Percentiles rank a stretch among this genome's conserved stretches.
phyloP scores from a whole-genome alignment of 2,329 filamentous ascomycete species.

The Monilinia aucupariae region DNA sequence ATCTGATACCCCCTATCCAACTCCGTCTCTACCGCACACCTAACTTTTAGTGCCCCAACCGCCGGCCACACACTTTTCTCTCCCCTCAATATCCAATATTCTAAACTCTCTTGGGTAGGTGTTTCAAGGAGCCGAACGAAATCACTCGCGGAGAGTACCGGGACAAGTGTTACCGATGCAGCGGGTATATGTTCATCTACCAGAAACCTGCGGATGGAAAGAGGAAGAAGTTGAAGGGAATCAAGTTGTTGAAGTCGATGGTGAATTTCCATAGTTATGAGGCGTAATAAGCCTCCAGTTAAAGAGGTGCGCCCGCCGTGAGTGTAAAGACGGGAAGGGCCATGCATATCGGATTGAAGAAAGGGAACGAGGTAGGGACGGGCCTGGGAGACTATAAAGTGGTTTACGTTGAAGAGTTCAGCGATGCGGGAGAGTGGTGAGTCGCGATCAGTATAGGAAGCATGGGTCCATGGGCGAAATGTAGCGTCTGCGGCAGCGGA shows the following conservation, averaged over 20 bases:
- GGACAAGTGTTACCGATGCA: constrained; percentile 73
- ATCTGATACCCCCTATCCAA: constrained; percentile 80
- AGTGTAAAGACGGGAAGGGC: constrained; percentile 57
- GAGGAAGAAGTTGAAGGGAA: constrained; percentile 65
- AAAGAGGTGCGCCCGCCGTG: constrained; percentile 53
- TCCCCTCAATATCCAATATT: constrained; percentile 80
- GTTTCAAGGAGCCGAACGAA: constrained; percentile 77
- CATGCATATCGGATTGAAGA: constrained; percentile 73
- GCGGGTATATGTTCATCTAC: constrained; percentile 79
- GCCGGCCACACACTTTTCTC: constrained; percentile 90
- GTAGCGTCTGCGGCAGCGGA: constrained; percentile 44
- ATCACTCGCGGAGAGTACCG: constrained; percentile 67
- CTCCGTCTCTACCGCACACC: constrained; percentile 82
- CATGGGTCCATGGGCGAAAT: constrained; percentile 51
- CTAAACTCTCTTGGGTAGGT: constrained; percentile 67
- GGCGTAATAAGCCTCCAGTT: constrained; percentile 55
- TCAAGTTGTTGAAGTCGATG: constrained; percentile 80
- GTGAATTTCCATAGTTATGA: constrained; percentile 70
- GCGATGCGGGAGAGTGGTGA: constrained; percentile 57
- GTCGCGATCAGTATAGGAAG: constrained; percentile 49
- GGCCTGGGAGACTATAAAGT: constrained; percentile 91
- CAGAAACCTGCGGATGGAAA: constrained; percentile 65
- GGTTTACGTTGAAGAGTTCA: constrained; percentile 70
- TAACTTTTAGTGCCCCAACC: constrained; percentile 71
- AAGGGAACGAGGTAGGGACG: constrained; percentile 86